Base-by-base conservation (phyloP, 2,329 filamentous ascomycete genomes). In the Amylocarpus encephaloides region DNA sequence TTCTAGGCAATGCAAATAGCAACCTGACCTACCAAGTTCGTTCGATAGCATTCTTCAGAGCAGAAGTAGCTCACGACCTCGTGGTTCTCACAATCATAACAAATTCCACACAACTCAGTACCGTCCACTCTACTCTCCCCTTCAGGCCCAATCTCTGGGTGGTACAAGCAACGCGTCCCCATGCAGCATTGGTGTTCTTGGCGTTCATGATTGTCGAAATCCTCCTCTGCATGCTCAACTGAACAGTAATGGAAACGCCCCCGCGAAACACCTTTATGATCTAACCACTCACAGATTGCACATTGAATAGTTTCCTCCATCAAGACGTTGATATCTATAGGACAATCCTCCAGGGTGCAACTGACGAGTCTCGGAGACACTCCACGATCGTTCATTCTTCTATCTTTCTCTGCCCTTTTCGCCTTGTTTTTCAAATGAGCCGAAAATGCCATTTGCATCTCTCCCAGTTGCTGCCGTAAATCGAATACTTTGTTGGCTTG, bases 211-310 rank as follows among this genome's bases (percentile, higher is more conserved):
- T 57, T 47, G 10, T 55, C 60, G 43, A 59, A 60, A 50, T 61
- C 60, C 29, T 58, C 56, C 34, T 58, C 47, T n/a, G 56, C 59
- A 55, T 64, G 61, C 26, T 59, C 55, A 1, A 54, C 33, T 32
- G 53, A 62, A 42, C 62, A 64, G 46, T 64, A 64, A 50, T 56
- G 58, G 29, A 36, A 51, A 13, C 18, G 50, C 1, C 51, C 51
- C 13, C 46, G 55, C 26, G 52, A 41, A 10, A 50, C 50, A 19
- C 56, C 55, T 43, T 60, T 56, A 7, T 45, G 34, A 22, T 51
- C 51, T 33, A 65, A 38, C 63, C 63, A 65, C 10, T 62, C 60
- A 33, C 63, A 65, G 18, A 65, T 40, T 6, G 56, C 57, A 56
- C 63, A 65, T 35, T 64, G 57, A 15, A 61, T 48, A 4, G 51